Base-by-base conservation (phyloP, 164 flowering plant genomes). In the Santalum album region DNA sequence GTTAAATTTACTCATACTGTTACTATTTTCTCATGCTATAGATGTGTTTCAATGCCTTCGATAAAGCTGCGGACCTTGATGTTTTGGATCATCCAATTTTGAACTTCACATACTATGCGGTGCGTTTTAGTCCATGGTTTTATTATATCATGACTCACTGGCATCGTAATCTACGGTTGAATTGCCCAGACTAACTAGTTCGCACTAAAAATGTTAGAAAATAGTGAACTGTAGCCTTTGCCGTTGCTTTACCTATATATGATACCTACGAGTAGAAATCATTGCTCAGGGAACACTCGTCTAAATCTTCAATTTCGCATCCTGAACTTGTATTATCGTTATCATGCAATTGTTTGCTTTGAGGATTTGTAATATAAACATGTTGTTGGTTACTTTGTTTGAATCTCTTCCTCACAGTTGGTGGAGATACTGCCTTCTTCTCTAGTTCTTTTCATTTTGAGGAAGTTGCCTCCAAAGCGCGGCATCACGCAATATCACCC, bases 381-480 rank as follows among this genome's bases (percentile, higher is more conserved):
- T 38, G 0, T 12, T 1, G 42, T 9, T 38, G 1, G 7, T 14
- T 12, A 23, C 55, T 42, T 17, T 36, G 16, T 14, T 49, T n/a
- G n/a, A n/a, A 25, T 55, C 29, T 10, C 20, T 10, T 20, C 39
- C 63, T 38, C 26, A 35, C 83, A 87, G 97, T 64, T 86, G 69
- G 95, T 86, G 63, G 98, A 91, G 68, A 86, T 91, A 55, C 39
- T 84, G 26, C 98, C 98, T 9, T 88, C 95, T 27, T 61, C 81
- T 42, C 76, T 88, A 62, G 96, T 88, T 17, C 87, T 91, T 18
- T 88, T 81, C 78, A 83, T 91, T 32, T 57, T 91, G 76, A 77
- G 96, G 70, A 91, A 91, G 74, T 66, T 91, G 72, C 98, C 98
- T 36, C 98, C 98, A 16, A 88, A 84, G 64, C 88, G 96, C 12